Evolutionary conservation across 2,329 filamentous ascomycete species (phyloP).

Genomic region (Penicillium sp.): DNA sequence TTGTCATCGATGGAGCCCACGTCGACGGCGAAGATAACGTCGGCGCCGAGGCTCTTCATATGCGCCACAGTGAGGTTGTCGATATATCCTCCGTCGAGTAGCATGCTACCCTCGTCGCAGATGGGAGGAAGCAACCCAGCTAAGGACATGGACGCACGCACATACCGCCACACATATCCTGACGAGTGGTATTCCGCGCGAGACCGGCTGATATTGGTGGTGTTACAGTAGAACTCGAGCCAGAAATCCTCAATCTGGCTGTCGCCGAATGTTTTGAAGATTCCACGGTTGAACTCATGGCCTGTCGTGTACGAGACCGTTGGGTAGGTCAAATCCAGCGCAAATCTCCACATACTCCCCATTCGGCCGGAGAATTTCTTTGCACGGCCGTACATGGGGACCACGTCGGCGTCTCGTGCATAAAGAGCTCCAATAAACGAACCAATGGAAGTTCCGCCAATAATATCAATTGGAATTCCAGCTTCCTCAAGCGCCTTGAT

Average conservation of each 20-base stretch:
- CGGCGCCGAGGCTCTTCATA: constrained; percentile 92
- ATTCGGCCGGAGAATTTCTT: constrained; percentile 99
- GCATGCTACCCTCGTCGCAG: constrained; percentile 95
- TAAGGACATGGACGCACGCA: constrained; percentile 93
- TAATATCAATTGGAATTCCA: constrained; percentile 90
- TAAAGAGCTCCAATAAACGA: constrained; percentile 94
- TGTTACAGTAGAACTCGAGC: constrained; percentile 99
- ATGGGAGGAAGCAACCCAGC: constrained; percentile 89
- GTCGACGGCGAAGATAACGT: constrained; percentile 93
- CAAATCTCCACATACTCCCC: constrained; percentile 99
- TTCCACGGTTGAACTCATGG: constrained; percentile 97
- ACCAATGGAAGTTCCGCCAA: constrained; percentile 95
- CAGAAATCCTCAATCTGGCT: constrained; percentile 98
- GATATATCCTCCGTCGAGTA: constrained; percentile 93
- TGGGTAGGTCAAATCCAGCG: constrained; percentile 91
- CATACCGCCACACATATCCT: constrained; percentile 96
- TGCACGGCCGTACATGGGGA: constrained; percentile 92
- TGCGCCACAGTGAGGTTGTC: constrained; percentile 96
- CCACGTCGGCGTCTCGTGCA: constrained; percentile 91
- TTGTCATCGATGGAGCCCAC: constrained; percentile 91
- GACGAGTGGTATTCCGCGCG: constrained; percentile 90
- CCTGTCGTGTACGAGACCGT: constrained; percentile 96
- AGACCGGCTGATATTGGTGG: constrained; percentile 96
- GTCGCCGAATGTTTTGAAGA: constrained; percentile 97
- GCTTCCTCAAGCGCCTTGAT: constrained; percentile 95